Percentiles rank a stretch among this genome's conserved stretches.
phyloP scores from a whole-genome alignment of 805 yeast species.

The Candida corydali region DNA sequence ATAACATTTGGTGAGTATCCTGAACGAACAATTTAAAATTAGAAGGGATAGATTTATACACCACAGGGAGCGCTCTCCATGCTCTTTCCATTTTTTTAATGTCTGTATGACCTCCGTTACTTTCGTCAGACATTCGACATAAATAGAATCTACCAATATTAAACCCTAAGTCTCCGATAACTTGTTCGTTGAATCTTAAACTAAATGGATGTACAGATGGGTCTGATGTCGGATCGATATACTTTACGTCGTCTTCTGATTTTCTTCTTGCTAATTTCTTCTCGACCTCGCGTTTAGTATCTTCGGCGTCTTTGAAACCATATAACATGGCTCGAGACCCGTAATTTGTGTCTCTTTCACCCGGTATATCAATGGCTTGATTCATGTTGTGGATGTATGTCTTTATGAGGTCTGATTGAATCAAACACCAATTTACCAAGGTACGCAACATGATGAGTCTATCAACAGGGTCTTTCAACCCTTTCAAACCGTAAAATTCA shows the following conservation, averaged over 20 bases:
- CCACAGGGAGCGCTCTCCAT: conserved; percentile 12
- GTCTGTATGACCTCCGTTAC: conserved; percentile 34
- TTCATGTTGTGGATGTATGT: conserved; percentile 18
- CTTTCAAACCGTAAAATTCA: conserved; percentile 30
- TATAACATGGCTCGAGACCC: conserved; percentile 31
- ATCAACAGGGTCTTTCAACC: conserved; percentile 26
- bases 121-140: conserved; percentile 30
- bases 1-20: conserved; percentile 32
- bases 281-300: conserved; percentile 28
- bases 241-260: conserved; percentile 18
- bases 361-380: conserved; percentile 31
- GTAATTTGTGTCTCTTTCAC: conserved; percentile 35
- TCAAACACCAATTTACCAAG: conserved; percentile 33
- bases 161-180: conserved; percentile 39
- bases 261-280: conserved; percentile 25
- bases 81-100: conserved; percentile 28
- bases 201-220: conserved; percentile 31
- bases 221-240: conserved; percentile 36
- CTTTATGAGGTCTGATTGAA: conserved; percentile 27
- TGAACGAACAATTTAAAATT: conserved; percentile 39
- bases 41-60: conserved; percentile 15
- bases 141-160: conserved; percentile 37
- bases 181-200: conserved; percentile 30
- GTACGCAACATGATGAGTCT: conserved; percentile 34
- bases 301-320: conserved; percentile 30